Percentiles rank a stretch among this genome's conserved stretches.
phyloP scores from a whole-genome alignment of 805 yeast genomes.

The Debaryomyces maramus region DNA sequence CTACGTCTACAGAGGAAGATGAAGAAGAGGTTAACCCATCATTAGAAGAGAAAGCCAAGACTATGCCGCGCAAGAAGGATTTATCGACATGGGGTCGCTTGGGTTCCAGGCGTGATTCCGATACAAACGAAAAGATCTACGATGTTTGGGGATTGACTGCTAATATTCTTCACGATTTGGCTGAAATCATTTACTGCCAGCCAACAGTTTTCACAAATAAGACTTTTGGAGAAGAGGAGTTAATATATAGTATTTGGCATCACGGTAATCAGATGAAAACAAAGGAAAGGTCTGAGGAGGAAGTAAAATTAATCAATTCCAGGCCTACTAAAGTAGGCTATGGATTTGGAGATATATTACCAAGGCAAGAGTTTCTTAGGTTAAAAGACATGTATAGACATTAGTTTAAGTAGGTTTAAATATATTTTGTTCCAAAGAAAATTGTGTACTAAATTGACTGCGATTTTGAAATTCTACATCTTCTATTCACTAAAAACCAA shows the following conservation, averaged over 20 bases:
- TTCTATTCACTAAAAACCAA: background rate
- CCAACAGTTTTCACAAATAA: constrained; percentile 7
- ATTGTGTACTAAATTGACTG: too few species aligned
- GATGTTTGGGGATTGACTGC: constrained; percentile 87
- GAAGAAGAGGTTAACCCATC: constrained; percentile 9
- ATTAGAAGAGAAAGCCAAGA: constrained; percentile 9
- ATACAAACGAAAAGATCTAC: constrained; percentile 49
- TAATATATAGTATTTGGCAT: constrained; percentile 56
- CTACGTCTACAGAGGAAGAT: constrained; percentile 52
- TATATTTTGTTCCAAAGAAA: too few species aligned
- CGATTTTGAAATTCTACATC: too few species aligned
- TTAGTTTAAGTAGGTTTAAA: too few species aligned
- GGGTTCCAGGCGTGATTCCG: constrained; percentile 39
- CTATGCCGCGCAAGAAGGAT: constrained; percentile 11
- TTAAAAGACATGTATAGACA: constrained; percentile 42
- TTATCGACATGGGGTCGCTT: constrained; percentile 37
- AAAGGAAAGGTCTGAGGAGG: constrained; percentile 52
- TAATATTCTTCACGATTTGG: constrained; percentile 70
- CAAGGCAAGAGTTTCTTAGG: constrained; percentile 41
- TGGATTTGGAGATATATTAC: constrained; percentile 47
- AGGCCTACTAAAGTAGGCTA: constrained; percentile 28
- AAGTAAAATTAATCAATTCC: constrained; percentile 48
- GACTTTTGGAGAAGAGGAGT: constrained; percentile 62
- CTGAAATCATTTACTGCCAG: constrained; percentile 47
- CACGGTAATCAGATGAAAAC: constrained; percentile 54